Percentiles rank a stretch among this genome's conserved stretches.
phyloP scores from a whole-genome alignment of 2,329 filamentous ascomycete species.

The Epichloe gansuensis region DNA sequence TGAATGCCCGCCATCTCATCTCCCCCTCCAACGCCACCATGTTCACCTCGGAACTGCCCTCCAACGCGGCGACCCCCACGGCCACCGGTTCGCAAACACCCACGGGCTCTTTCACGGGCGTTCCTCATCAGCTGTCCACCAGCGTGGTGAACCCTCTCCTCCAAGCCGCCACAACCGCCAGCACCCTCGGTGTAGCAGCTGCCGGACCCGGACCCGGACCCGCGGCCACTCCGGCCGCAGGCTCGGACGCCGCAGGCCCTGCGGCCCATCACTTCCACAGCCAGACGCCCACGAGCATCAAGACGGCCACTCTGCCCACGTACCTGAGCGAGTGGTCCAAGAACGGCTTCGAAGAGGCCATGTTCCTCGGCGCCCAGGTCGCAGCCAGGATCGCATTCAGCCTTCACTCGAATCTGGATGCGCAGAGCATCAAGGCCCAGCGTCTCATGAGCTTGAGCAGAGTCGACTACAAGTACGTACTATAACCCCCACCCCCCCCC shows the following conservation, averaged over 20 bases:
- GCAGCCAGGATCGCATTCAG: conserved; percentile 53
- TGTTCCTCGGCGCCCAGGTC: conserved; percentile 79
- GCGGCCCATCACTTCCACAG: conserved; percentile 42
- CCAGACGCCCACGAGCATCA: conserved; percentile 74
- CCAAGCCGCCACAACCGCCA: conserved; percentile 74
- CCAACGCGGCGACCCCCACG: conserved; percentile 78
- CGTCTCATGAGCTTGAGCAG: conserved; percentile 43
- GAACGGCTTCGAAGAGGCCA: conserved; percentile 63
- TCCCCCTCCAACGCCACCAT: conserved; percentile 94
- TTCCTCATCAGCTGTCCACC: conserved; percentile 40
- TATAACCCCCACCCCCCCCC: too few species aligned
- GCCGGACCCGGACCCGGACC: conserved; percentile 24
- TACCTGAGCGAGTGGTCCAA: conserved; percentile 90
- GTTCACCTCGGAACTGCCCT: conserved; percentile 92
- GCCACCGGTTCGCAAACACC: conserved; percentile 90
- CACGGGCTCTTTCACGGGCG: conserved; percentile 45
- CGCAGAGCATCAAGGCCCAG: conserved; percentile 37
- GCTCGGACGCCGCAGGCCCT: conserved; percentile 25
- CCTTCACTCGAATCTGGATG: conserved; percentile 42
- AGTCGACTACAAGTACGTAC: conserved; percentile 47
- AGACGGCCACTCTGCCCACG: conserved; percentile 61
- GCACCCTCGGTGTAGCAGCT: conserved; percentile 35
- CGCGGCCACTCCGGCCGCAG: conserved; percentile 26
- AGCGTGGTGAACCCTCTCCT: conserved; percentile 76
- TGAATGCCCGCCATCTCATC: conserved; percentile 73